Percentiles rank a stretch among this genome's conserved stretches.
Evolutionary conservation across 257 asterid genomes (phyloP).

Genomic region (Solanum ossicruentum): DNA sequence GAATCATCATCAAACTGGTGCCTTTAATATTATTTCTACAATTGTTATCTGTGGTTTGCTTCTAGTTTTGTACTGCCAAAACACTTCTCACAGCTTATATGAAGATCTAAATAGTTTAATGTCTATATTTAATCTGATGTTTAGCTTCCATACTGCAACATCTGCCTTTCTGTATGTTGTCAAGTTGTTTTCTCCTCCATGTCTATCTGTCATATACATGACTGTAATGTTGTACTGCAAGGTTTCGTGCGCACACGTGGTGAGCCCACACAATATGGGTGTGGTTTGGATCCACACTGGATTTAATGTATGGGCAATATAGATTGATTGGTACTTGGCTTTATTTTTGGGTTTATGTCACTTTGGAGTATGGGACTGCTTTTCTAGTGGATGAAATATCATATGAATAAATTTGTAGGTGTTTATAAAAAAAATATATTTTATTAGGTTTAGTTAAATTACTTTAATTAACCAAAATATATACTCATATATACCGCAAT

Average conservation of each 20-base stretch:
- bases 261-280: neutral
- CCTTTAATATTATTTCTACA: neutral
- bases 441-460: neutral
- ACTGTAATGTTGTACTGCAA: neutral
- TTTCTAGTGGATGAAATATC: neutral
- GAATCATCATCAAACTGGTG: neutral
- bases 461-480: neutral
- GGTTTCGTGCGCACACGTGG: neutral
- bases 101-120: neutral
- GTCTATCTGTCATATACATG: neutral
- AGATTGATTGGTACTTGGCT: neutral
- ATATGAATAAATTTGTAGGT: neutral
- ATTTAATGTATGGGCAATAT: too few relatives aligned
- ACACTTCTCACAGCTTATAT: neutral
- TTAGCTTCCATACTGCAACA: neutral
- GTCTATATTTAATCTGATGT: neutral
- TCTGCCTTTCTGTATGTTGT: neutral
- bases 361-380: neutral
- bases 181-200: neutral
- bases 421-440: neutral
- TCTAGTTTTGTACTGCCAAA: neutral
- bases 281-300: neutral
- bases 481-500: neutral
- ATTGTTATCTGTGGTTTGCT: neutral
- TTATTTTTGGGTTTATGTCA: neutral